These are phyloP conservation scores for Pterocarpus santalinus DNA, from an alignment of 306 rosid genomes.

Conservation along the genomic window DNA sequence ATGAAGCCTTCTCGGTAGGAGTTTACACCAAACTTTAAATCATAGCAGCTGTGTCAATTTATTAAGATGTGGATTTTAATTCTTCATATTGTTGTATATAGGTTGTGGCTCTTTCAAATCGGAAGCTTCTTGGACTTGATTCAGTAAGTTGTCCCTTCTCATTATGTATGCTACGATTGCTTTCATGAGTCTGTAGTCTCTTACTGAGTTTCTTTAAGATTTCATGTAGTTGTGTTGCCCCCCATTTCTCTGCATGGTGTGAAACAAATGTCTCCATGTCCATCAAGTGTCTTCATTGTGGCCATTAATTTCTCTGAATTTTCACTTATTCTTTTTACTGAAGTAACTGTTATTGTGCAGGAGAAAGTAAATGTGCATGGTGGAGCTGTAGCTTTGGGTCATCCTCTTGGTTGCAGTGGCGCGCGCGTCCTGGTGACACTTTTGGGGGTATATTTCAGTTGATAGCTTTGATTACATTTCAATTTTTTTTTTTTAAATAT, in stretches of 20 bases:
- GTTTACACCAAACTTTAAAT: slow-evolving; percentile 18
- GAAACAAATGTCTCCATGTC: neutral
- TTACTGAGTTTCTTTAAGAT: too few species aligned
- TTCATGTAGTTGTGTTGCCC: slow-evolving; percentile 57
- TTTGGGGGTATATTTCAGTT: slow-evolving; percentile 72
- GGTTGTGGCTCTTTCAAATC: slow-evolving; percentile 99
- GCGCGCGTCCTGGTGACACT: slow-evolving; percentile 96
- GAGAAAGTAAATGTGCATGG: slow-evolving; percentile 91
- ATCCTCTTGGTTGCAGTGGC: slow-evolving; percentile 99
- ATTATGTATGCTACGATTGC: slow-evolving; percentile 2
- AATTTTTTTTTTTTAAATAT: neutral
- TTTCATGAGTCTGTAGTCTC: slow-evolving; percentile 4
- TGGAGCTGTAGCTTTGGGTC: slow-evolving; percentile 96
- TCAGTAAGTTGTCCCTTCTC: slow-evolving; percentile 63
- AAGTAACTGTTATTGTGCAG: slow-evolving; percentile 54
- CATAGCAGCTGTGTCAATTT: slow-evolving; percentile 28
- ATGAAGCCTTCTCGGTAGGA: slow-evolving; percentile 96
- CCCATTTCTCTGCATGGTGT: slow-evolving; percentile 47
- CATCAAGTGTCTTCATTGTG: neutral
- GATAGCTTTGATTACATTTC: neutral
- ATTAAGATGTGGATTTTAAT: slow-evolving; percentile 28
- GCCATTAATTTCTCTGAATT: slow-evolving; percentile 12
- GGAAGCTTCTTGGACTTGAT: slow-evolving; percentile 86
- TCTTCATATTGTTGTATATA: slow-evolving; percentile 44
- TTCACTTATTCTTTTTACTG: slow-evolving; percentile 14